phyloP scores from a whole-genome alignment of 1,284 basidiomycete species.

The Lentinus polychrous region DNA sequence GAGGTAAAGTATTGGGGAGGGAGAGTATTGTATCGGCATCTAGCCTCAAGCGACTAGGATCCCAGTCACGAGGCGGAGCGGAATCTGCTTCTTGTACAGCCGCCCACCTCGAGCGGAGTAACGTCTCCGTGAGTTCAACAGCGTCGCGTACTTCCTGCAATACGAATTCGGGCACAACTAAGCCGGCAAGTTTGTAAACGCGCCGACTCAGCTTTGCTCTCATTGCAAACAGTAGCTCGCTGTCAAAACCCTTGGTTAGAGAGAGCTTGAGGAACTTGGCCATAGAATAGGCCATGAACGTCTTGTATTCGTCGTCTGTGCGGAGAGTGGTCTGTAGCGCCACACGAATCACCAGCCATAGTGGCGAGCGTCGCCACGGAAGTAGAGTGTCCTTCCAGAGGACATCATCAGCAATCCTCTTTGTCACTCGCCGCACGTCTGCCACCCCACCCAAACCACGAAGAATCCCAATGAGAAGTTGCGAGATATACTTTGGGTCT shows the following conservation, averaged over 20 bases:
- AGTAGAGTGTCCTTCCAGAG: conserved; percentile 9
- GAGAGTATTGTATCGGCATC: neutral
- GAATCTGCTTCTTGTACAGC: neutral
- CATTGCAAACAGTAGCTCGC: conserved; percentile 20
- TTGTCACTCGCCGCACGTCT: conserved; percentile 27
- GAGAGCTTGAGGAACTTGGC: conserved; percentile 12
- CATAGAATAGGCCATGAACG: conserved; percentile 37
- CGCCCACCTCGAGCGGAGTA: neutral
- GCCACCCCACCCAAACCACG: conserved; percentile 23
- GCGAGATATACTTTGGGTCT: conserved; percentile 35
- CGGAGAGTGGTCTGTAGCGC: conserved; percentile 35
- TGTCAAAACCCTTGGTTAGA: conserved; percentile 1
- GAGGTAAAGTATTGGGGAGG: neutral
- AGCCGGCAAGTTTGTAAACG: conserved; percentile 29
- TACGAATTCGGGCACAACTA: conserved; percentile 14
- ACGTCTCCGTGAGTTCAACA: conserved; percentile 9
- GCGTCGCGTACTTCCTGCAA: conserved; percentile 13
- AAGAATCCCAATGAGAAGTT: conserved; percentile 35
- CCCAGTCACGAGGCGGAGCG: neutral
- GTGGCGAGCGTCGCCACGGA: conserved; percentile 43
- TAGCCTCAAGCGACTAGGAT: neutral
- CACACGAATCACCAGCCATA: conserved; percentile 33
- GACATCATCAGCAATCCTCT: conserved; percentile 39
- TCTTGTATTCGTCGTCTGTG: conserved; percentile 33
- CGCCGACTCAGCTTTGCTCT: conserved; percentile 30